These are phyloP conservation scores for Phaeotremella skinneri DNA, from an alignment of 768 basidiomycete genomes.

Conservation along the genomic window DNA sequence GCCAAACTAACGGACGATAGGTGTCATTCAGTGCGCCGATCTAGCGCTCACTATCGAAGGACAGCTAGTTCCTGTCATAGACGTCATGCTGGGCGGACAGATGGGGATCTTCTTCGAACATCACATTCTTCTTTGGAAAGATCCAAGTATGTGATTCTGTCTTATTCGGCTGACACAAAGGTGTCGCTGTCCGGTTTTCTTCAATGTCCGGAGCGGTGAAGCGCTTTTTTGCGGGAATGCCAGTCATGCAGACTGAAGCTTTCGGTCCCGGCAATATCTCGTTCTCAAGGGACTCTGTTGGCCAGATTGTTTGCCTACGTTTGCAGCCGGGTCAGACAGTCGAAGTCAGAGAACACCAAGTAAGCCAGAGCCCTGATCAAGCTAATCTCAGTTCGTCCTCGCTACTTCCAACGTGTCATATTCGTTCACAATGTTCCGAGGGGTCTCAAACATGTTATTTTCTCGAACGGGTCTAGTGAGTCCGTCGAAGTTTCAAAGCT, in stretches of 20 bases:
- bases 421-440: background rate
- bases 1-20: background rate
- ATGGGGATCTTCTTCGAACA: background rate
- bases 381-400: background rate
- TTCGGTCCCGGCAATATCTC: background rate
- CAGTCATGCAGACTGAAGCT: background rate
- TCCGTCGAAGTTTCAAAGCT: background rate
- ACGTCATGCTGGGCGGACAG: background rate
- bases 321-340: background rate
- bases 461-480: background rate
- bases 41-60: background rate
- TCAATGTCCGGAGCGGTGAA: background rate
- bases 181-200: background rate
- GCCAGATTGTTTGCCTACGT: background rate
- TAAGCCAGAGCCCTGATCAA: background rate
- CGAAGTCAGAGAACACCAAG: conserved; percentile 1
- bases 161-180: background rate
- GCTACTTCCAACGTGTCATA: background rate
- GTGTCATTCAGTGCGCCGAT: background rate
- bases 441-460: background rate
- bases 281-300: background rate
- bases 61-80: background rate
- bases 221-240: background rate
- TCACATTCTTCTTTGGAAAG: background rate
- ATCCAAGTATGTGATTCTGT: background rate